Base-by-base conservation (phyloP, 805 yeast genomes). In the Candida saitoana region DNA sequence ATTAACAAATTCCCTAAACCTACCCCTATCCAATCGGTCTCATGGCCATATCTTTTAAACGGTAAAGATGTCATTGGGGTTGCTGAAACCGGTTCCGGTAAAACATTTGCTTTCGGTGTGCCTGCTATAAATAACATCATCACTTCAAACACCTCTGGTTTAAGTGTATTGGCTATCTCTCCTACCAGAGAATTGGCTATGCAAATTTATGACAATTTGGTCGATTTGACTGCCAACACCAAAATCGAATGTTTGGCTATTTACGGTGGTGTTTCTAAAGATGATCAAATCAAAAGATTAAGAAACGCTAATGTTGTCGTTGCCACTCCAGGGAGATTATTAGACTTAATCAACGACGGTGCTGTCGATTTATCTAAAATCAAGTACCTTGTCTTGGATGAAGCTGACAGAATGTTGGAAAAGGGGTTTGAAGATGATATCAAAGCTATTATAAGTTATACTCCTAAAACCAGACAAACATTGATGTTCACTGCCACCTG, bases 401-500 rank as follows among this genome's bases (percentile, higher is more conserved):
- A 93, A 71, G 99, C 99, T 30, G 99, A 93, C 64, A 80, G 99
- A 69, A 91, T 93, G 98, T 77, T 93, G 46, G 99, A 93, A 63
- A 93, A 87, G 65, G 99, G 99, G 29, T 93, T 93, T 57, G 98
- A 95, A 67, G 95, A 91, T 61, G 99, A 91, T 65, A 91, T 93
- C 59, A 88, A 86, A 61, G 73, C 76, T 49, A 88, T 93, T 50
- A 80, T 93, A 59, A 77, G 83, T 36, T 69, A 72, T 43, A 74
- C 87, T 12, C 70, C 76, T 18, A 49, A 57, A 27, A 39, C 50
- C 18, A 75, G 98, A 69, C 98, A 91, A 66, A 93, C 99, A 0
- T 74, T 93, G 49, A 93, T 93, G 98, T 93, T 93, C 67, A 91
- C 99, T 7, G 99, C 99, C n/a, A 93, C 99, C 1, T 93, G 99